Evolutionary conservation across 1,139 yeast genomes (phyloP), one percentile per base, ranked within the genome.

Genomic region (Schwanniomyces etchellsii): DNA sequence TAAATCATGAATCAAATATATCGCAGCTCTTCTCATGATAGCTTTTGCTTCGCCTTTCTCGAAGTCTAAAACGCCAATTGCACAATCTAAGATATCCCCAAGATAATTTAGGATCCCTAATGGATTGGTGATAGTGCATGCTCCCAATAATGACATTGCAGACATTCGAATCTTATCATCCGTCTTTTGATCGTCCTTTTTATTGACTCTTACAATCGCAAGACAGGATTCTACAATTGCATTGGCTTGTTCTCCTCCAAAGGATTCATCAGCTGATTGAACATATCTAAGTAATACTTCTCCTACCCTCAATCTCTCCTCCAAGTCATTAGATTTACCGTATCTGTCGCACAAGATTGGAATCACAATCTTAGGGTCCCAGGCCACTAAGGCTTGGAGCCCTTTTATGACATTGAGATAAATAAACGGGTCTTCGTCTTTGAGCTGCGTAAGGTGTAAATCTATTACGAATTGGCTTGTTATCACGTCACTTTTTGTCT

Each of bases 401-500:
- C 94, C 89, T 45, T 83, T 86, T 38, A 91, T 83, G 0, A 81
- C 83, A 47, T 84, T 89, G 34, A 91, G 53, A 50, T 85, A 91
- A 12, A 91, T 74, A 50, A 79, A 91, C 0, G 97, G 95, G 39
- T 91, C 98, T 0, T 77, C 70, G 44, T 86, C 95, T 32, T 71
- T 70, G 30, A 91, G 56, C 42, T 82, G 86, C 2, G 67, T 59
- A 27, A 84, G 47, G 48, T 83, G 84, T 12, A 86, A 56, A 18
- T 73, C 66, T 23, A 84, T 54, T 0, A 74, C 86, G 33, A 72
- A 70, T 11, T 70, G 73, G 7, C 74, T 33, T 0, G 77, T 53
- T 4, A 88, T 53, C 0, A 73, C 74, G 1, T 62, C 54, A 24
- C 83, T 72, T 25, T 60, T 62, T 12, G 56, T 51, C 21, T 64